Conservation (phyloP, 169 alveolate genomes). For the Ichthyophthirius multifiliis region DNA sequence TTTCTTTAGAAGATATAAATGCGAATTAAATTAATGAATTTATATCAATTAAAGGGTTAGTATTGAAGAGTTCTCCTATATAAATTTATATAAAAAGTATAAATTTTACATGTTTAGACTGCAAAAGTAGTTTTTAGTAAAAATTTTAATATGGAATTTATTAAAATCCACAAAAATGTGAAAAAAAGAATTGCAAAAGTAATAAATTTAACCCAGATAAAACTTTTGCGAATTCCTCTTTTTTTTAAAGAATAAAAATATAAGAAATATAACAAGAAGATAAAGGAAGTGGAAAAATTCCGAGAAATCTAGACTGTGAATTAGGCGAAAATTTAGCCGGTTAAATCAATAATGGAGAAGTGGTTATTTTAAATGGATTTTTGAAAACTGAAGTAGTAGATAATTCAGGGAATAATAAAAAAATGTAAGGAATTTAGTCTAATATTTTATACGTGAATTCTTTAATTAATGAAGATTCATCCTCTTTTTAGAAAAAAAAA, state of each 20-base stretch:
- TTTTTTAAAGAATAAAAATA: constrained; percentile 48
- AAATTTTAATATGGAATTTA: constrained; percentile 52
- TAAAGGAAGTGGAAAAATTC: constrained; percentile 60
- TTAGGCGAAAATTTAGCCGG: constrained; percentile 55
- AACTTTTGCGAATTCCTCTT: constrained; percentile 46
- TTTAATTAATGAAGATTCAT: not conserved
- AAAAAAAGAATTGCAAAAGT: constrained; percentile 42
- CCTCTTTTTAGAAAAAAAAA: constrained; percentile 6
- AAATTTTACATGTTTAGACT: constrained; percentile 47
- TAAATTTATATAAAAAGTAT: constrained; percentile 42
- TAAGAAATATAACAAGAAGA: constrained; percentile 61
- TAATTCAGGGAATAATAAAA: not conserved
- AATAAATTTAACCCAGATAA: constrained; percentile 48
- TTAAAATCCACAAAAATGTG: constrained; percentile 50
- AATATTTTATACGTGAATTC: not conserved
- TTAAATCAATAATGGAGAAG: constrained; percentile 64
- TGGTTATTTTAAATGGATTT: constrained; percentile 54
- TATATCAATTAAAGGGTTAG: constrained; percentile 49
- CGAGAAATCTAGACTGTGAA: constrained; percentile 60
- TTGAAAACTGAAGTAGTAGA: constrained; percentile 50
- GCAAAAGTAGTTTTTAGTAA: constrained; percentile 39
- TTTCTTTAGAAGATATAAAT: constrained; percentile 37
- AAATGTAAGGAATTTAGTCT: not conserved
- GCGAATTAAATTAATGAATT: constrained; percentile 48
- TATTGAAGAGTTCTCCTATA: constrained; percentile 48